Base-by-base conservation (phyloP, 495 filamentous ascomycete genomes). In the Aspergillus olivimuriae region DNA sequence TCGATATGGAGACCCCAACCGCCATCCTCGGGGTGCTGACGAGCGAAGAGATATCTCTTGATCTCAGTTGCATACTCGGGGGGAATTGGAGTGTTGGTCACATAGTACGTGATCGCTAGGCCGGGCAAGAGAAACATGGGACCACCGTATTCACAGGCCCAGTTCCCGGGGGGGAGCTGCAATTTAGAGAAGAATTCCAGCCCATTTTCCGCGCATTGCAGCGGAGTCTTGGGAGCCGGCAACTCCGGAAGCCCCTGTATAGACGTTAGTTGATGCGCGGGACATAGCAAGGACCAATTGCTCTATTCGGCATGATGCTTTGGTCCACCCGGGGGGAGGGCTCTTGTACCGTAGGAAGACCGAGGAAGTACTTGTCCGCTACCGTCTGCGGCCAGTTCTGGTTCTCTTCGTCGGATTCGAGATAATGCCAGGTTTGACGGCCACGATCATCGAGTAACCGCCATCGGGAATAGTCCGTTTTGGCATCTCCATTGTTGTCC, bases 1-100 rank as follows among this genome's bases (percentile, higher is more conserved):
- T 97, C 92, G 42, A 94, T 94, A 56, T 98, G 94, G 19, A 98
- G 68, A 2, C 92, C 94, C 92, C 92, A 98, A 15, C 92, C 92
- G 19, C 92, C 92, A 69, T 98, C 89, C 22, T 86, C 79, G 0
- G 86, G 81, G 55, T 95, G 70, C 50, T 91, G 87, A 26, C 89
- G 81, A 10, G 86, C 85, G 58, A 90, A 91, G 10, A 98, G 78
- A 65, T 98, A 98, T 49, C 89, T 83, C 54, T 80, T 92, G 65
- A 98, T 94, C 65, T 97, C 92, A 18, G 82, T 88, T 6, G 81
- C 80, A 61, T 87, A 81, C 43, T 84, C 77, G 56, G 77, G 81
- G 5, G 89, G 87, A 43, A 98, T 87, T 8, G 82, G 83, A 31
- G 89, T 95, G 53, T 91, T 80, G 34, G 94, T 97, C 32, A 86